These are phyloP conservation scores for Ustilago lituana DNA, from an alignment of 1,284 basidiomycete genomes.

Conservation along the genomic window DNA sequence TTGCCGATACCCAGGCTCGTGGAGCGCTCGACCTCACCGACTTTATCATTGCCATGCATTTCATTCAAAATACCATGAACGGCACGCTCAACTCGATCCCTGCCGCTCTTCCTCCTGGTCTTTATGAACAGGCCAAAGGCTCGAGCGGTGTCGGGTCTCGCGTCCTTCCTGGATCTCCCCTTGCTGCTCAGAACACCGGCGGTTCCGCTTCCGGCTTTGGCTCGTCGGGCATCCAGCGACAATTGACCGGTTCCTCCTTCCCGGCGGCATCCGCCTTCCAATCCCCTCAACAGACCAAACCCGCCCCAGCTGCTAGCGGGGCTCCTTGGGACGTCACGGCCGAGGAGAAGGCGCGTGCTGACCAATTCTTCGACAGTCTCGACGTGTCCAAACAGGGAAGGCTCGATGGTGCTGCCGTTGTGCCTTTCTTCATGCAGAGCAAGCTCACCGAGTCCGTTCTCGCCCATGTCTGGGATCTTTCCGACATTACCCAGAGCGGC, in stretches of 20 bases:
- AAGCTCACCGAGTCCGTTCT: conserved; percentile 84
- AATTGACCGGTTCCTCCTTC: conserved; percentile 49
- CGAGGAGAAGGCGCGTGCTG: conserved; percentile 81
- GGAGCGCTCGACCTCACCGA: conserved; percentile 89
- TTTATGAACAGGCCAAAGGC: conserved; percentile 81
- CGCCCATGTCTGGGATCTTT: conserved; percentile 93
- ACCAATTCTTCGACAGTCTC: conserved; percentile 83
- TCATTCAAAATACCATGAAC: conserved; percentile 88
- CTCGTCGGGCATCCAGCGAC: conserved; percentile 31
- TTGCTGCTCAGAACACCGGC: conserved; percentile 53
- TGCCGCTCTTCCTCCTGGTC: conserved; percentile 79
- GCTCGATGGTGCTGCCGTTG: conserved; percentile 92
- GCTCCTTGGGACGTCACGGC: conserved; percentile 84
- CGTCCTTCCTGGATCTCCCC: conserved; percentile 36
- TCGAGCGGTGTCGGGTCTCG: conserved; percentile 40
- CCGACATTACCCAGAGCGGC: conserved; percentile 90
- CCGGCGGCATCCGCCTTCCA: conserved; percentile 70
- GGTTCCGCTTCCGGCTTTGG: conserved; percentile 48
- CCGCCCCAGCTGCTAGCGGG: conserved; percentile 4
- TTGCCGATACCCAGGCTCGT: conserved; percentile 92
- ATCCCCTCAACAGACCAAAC: conserved; percentile 68
- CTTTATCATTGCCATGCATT: conserved; percentile 92
- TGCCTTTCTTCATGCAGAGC: conserved; percentile 94
- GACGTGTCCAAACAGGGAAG: conserved; percentile 81
- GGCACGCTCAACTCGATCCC: conserved; percentile 81